Evolutionary conservation across 768 basidiomycete genomes (phyloP).

Genomic region (Nevesoporus exiguus): DNA sequence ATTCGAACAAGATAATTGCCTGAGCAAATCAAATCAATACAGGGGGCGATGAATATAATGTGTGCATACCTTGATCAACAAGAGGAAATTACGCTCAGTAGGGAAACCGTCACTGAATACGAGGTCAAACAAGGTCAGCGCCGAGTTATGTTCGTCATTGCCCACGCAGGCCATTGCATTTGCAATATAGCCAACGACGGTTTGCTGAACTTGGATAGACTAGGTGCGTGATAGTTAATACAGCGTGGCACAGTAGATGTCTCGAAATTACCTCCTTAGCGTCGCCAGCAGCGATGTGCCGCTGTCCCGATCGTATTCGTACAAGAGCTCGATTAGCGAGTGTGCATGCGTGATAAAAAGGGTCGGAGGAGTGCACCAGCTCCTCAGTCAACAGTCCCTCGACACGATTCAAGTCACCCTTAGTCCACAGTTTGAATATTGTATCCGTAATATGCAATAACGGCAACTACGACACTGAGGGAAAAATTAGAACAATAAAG

Average conservation of each 20-base stretch:
- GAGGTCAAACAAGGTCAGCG: slow-evolving; percentile 6
- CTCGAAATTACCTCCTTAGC: background rate
- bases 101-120: background rate
- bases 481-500: background rate
- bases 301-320: background rate
- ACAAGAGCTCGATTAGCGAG: slow-evolving; percentile 1
- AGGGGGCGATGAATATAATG: background rate
- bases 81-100: slow-evolving; percentile 5
- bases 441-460: background rate
- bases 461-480: background rate
- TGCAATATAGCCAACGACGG: background rate
- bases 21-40: background rate
- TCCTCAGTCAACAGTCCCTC: slow-evolving; percentile 1
- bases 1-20: slow-evolving; percentile 8
- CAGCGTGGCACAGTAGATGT: background rate
- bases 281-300: background rate
- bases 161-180: background rate
- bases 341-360: background rate
- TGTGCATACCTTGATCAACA: slow-evolving; percentile 10
- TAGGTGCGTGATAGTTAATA: background rate
- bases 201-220: background rate
- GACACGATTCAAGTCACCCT: background rate
- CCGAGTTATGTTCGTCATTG: background rate
- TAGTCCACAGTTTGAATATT: background rate
- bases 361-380: background rate